phyloP scores from a whole-genome alignment of 2,329 filamentous ascomycete species.

The Phaeoacremonium minimum region DNA sequence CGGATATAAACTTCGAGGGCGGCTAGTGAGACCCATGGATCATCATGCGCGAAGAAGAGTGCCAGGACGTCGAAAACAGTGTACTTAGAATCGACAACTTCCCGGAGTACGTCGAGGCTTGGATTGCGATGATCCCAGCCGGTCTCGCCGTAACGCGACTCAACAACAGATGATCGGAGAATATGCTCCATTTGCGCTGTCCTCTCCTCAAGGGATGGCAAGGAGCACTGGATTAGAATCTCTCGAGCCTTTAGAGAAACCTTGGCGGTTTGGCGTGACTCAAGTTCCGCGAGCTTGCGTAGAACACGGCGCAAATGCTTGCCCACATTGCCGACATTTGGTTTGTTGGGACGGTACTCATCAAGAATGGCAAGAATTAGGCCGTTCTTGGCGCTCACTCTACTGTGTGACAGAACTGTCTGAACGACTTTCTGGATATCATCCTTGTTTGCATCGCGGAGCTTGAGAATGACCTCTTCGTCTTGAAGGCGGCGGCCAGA shows the following conservation, averaged over 20 bases:
- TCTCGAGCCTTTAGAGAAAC: constrained; percentile 96
- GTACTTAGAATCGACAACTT: constrained; percentile 97
- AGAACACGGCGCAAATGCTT: constrained; percentile 83
- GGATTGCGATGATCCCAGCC: constrained; percentile 96
- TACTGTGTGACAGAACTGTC: constrained; percentile 88
- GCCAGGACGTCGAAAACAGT: constrained; percentile 96
- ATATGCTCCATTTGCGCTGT: constrained; percentile 98
- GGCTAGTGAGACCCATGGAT: constrained; percentile 90
- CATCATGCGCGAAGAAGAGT: constrained; percentile 90
- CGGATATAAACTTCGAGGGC: constrained; percentile 95
- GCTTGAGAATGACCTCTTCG: constrained; percentile 87
- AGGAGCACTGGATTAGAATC: constrained; percentile 92
- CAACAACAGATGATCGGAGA: constrained; percentile 86
- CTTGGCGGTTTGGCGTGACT: constrained; percentile 82
- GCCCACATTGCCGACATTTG: constrained; percentile 79
- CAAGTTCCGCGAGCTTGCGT: constrained; percentile 84
- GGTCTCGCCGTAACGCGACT: constrained; percentile 96
- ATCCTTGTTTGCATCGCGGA: constrained; percentile 95
- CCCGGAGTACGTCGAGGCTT: constrained; percentile 85
- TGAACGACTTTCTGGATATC: constrained; percentile 81
- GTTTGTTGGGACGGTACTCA: constrained; percentile 92
- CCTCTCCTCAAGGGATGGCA: constrained; percentile 93
- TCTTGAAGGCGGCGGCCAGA: constrained; percentile 80
- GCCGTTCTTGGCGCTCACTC: constrained; percentile 90
- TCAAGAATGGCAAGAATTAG: constrained; percentile 87